Conservation (phyloP, 148 eudicot genomes). For the Vaccinium myrtillus region DNA sequence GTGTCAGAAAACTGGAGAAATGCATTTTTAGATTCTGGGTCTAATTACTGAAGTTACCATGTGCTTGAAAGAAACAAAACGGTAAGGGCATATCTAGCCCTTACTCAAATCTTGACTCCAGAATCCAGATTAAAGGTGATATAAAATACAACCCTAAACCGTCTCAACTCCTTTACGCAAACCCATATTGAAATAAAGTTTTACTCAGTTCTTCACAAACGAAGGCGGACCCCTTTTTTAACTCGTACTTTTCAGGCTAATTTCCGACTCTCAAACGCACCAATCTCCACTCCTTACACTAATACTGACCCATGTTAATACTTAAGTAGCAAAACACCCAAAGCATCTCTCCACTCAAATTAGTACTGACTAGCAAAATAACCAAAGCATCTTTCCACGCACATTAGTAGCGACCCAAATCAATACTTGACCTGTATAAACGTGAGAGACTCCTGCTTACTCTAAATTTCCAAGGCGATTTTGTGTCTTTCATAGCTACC, state of each 20-base stretch:
- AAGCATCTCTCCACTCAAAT: neutral
- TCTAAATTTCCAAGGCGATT: neutral
- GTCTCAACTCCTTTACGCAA: neutral
- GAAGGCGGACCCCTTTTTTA: neutral
- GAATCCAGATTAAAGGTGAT: neutral
- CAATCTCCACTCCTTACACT: neutral
- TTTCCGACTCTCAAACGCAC: neutral
- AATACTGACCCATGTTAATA: neutral
- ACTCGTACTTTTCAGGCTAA: neutral
- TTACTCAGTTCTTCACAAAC: neutral
- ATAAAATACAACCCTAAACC: neutral
- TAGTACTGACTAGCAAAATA: neutral
- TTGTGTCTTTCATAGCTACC: neutral
- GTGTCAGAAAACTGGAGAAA: slow-evolving; percentile 6
- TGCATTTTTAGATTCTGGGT: neutral
- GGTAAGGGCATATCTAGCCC: neutral
- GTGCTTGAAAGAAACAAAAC: neutral
- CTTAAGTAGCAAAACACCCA: neutral
- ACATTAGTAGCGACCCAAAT: neutral
- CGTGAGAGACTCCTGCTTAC: neutral
- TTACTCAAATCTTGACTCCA: neutral
- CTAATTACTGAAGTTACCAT: neutral
- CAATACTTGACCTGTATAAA: neutral
- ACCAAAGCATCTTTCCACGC: neutral
- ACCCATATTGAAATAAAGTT: neutral